These are phyloP conservation scores for Phytopythium boreale DNA, from an alignment of 352 stramenopile genomes.

Conservation along the genomic window DNA sequence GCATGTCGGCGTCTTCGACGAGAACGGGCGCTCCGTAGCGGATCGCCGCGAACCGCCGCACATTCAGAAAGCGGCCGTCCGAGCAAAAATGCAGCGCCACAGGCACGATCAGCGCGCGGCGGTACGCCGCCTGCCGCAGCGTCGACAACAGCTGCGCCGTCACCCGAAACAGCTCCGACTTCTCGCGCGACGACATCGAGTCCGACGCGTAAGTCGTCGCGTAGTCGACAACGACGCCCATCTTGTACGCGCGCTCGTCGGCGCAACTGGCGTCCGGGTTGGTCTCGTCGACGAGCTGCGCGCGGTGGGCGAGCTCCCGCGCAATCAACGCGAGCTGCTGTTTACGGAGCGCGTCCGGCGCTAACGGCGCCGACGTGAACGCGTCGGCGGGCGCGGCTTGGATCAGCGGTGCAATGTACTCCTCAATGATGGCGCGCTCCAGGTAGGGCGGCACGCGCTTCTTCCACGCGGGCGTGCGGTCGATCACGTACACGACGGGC, in stretches of 20 bases:
- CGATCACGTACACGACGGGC: slow-evolving; percentile 68
- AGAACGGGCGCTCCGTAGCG: slow-evolving; percentile 63
- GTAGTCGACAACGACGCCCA: slow-evolving; percentile 60
- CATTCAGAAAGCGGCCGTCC: slow-evolving; percentile 38
- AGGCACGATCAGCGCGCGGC: slow-evolving; percentile 51
- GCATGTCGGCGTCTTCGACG: slow-evolving; percentile 53
- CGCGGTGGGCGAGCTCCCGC: slow-evolving; percentile 33
- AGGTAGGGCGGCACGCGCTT: slow-evolving; percentile 43
- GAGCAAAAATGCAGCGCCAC: slow-evolving; percentile 66
- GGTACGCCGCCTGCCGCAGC: slow-evolving; percentile 33
- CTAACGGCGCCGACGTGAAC: slow-evolving; percentile 2
- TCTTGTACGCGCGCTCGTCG: slow-evolving; percentile 57
- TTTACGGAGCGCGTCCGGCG: slow-evolving; percentile 8
- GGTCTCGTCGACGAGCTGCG: slow-evolving; percentile 41
- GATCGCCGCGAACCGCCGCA: slow-evolving; percentile 48
- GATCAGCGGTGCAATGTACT: slow-evolving; percentile 58
- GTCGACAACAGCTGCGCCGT: slow-evolving; percentile 48
- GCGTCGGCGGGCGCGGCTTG: slow-evolving; percentile 7
- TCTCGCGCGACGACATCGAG: slow-evolving; percentile 22
- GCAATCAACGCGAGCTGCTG: slow-evolving; percentile 23
- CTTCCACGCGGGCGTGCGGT: slow-evolving; percentile 50
- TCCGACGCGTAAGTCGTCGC: neutral
- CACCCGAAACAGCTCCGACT: slow-evolving; percentile 49
- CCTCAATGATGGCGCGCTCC: slow-evolving; percentile 49
- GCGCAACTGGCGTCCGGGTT: slow-evolving; percentile 27